Conservation (phyloP, 441 rosid species). For the Isatis lusitanica region DNA sequence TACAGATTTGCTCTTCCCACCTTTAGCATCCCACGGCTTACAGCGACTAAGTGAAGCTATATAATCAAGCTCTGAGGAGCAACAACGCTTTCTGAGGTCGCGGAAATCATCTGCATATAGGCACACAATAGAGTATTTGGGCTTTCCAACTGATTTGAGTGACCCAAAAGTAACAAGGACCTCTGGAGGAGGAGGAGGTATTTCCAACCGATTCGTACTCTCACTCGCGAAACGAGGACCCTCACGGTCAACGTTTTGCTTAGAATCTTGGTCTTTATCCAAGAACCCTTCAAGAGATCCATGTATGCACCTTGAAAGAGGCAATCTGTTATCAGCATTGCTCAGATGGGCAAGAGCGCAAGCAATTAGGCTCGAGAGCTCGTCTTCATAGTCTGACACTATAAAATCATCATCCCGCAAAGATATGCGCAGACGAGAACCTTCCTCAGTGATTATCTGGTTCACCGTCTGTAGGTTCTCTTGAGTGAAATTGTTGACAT, state of each 20-base stretch:
- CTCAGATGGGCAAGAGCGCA: constrained; percentile 65
- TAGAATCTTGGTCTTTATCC: constrained; percentile 55
- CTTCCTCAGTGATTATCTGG: constrained; percentile 74
- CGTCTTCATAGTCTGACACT: constrained; percentile 86
- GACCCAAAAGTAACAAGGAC: constrained; percentile 61
- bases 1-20: constrained; percentile 91
- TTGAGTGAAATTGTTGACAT: constrained; percentile 41
- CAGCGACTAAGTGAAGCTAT: constrained; percentile 91
- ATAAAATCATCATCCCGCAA: constrained; percentile 55
- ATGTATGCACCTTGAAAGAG: constrained; percentile 46
- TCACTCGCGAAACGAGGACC: constrained; percentile 72
- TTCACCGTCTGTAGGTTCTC: constrained; percentile 48
- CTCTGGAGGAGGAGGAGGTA: constrained; percentile 51
- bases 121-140: constrained; percentile 79
- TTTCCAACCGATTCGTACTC: constrained; percentile 68
- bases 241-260: constrained; percentile 47
- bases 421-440: constrained; percentile 73
- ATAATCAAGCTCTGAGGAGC: constrained; percentile 78
- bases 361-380: constrained; percentile 89
- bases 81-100: constrained; percentile 66
- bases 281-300: constrained; percentile 64
- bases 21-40: constrained; percentile 93
- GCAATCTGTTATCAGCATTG: constrained; percentile 42
- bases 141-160: constrained; percentile 62
- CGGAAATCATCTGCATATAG: constrained; percentile 76